phyloP scores from a whole-genome alignment of 768 basidiomycete genomes.

The Fistulinella prunicolor region DNA sequence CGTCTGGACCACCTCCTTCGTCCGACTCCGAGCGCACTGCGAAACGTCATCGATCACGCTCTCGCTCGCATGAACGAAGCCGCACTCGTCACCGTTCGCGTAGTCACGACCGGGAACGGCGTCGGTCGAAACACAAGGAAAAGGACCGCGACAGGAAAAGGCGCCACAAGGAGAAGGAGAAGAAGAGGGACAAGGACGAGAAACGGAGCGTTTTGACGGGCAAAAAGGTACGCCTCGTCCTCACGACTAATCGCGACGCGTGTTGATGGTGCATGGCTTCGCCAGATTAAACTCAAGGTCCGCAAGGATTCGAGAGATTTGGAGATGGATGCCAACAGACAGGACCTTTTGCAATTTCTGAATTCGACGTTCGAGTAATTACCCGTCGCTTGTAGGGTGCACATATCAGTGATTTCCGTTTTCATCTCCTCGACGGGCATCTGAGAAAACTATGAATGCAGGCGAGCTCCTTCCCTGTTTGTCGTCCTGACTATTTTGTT shows the following conservation, averaged over 20 bases:
- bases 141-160: conserved; percentile 36
- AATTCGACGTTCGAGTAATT: conserved; percentile 45
- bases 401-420: not conserved
- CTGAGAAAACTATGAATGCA: not conserved
- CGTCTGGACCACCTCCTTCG: conserved; percentile 17
- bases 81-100: conserved; percentile 18
- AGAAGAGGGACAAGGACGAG: conserved; percentile 42
- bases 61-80: conserved; percentile 19
- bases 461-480: too few relatives aligned
- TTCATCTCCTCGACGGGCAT: not conserved
- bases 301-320: conserved; percentile 56
- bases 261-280: not conserved
- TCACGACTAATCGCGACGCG: too few relatives aligned
- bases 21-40: conserved; percentile 8
- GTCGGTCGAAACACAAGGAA: conserved; percentile 24
- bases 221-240: conserved; percentile 44
- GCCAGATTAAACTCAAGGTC: conserved; percentile 60
- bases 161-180: conserved; percentile 35
- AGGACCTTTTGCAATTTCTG: conserved; percentile 51
- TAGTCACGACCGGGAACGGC: conserved; percentile 25
- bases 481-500: too few relatives aligned
- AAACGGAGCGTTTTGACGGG: conserved; percentile 57
- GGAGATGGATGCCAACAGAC: conserved; percentile 54
- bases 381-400: not conserved
- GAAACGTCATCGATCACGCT: conserved; percentile 20